Conservation (phyloP, 2,329 filamentous ascomycete species). For the Neurospora sp. region DNA sequence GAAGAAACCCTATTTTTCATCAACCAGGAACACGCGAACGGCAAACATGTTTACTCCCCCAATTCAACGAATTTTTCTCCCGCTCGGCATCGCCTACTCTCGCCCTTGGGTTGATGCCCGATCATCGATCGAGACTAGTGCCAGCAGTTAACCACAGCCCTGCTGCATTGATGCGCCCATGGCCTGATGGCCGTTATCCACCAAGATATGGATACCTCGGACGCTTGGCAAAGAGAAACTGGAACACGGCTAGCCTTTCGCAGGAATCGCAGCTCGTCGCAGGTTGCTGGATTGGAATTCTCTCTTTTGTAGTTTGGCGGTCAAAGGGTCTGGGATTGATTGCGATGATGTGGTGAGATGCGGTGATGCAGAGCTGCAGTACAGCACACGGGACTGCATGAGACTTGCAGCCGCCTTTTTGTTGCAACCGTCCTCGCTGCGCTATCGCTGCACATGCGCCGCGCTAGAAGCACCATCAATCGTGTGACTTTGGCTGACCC, state of each 20-base stretch:
- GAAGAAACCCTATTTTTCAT: not conserved
- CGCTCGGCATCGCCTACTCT: not conserved
- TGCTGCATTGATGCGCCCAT: not conserved
- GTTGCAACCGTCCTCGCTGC: not conserved
- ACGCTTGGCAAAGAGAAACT: not conserved
- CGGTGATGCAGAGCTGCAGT: not conserved
- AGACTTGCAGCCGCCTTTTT: not conserved
- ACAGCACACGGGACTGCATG: not conserved
- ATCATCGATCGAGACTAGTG: not conserved
- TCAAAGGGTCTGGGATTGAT: not conserved
- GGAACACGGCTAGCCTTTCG: not conserved
- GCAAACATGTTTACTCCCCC: not conserved
- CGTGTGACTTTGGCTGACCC: not conserved
- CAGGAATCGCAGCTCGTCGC: not conserved
- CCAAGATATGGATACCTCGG: not conserved
- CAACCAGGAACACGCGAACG: not conserved
- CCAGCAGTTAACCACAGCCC: not conserved
- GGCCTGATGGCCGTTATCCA: not conserved
- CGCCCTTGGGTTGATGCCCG: not conserved
- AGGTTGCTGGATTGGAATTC: not conserved
- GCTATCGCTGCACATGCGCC: not conserved
- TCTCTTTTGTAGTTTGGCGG: not conserved
- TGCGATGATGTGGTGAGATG: not conserved
- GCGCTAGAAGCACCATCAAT: not conserved
- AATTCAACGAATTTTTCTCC: not conserved